phyloP scores from a whole-genome alignment of 495 filamentous ascomycete genomes.

The Clohesyomyces aquaticus region DNA sequence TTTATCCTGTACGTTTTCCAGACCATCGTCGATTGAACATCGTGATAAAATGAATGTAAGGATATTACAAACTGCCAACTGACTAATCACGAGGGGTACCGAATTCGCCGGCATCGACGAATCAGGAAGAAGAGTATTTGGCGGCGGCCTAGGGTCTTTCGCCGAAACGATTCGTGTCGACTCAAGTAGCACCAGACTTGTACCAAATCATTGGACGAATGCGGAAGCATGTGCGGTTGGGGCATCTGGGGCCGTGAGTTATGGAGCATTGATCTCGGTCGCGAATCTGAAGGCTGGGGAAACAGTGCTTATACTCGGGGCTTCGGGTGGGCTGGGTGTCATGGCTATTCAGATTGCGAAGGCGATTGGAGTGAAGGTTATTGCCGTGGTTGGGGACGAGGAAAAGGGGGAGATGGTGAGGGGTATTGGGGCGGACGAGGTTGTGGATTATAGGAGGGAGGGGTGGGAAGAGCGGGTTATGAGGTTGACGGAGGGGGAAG shows the following conservation, averaged over 20 bases:
- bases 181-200: constrained; percentile 12
- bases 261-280: constrained; percentile 14
- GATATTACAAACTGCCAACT: no score
- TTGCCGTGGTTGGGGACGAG: constrained; percentile 27
- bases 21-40: no score
- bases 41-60: no score
- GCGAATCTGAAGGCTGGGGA: constrained; percentile 23
- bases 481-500: constrained; percentile 29
- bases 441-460: constrained; percentile 22
- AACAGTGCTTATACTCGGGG: constrained; percentile 32
- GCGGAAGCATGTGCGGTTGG: constrained; percentile 35
- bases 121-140: constrained; percentile 34
- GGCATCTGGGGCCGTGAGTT: constrained; percentile 27
- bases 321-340: constrained; percentile 34
- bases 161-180: constrained; percentile 24
- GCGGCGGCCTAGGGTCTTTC: constrained; percentile 23
- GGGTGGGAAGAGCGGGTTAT: constrained; percentile 36
- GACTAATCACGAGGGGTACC: no score
- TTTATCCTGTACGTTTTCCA: no score
- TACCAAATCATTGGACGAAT: constrained; percentile 25
- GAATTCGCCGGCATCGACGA: constrained; percentile 36
- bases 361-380: constrained; percentile 29
- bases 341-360: constrained; percentile 38
- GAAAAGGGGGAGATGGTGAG: constrained; percentile 30
- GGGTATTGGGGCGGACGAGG: constrained; percentile 32